These are phyloP conservation scores for Trametes punicea DNA, from an alignment of 768 basidiomycete species.

Conservation along the genomic window DNA sequence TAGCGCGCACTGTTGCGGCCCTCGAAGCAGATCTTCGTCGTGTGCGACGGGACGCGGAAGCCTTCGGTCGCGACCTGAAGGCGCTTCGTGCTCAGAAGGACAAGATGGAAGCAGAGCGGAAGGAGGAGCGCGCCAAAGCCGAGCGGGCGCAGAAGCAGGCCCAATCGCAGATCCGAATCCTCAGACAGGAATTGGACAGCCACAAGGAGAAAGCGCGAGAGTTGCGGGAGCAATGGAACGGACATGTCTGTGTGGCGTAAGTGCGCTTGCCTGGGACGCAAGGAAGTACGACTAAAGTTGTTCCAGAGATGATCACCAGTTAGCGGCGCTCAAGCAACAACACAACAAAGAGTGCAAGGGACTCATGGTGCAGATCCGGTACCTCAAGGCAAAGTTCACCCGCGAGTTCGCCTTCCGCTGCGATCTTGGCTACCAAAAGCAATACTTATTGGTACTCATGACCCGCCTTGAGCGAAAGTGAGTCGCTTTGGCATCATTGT, in stretches of 20 bases:
- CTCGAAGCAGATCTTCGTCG: slow-evolving; percentile 74
- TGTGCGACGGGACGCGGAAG: slow-evolving; percentile 72
- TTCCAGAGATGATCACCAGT: slow-evolving; percentile 49
- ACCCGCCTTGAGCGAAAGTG: slow-evolving; percentile 69
- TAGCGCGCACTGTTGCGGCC: slow-evolving; percentile 59
- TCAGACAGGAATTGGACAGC: slow-evolving; percentile 62
- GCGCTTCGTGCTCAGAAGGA: slow-evolving; percentile 65
- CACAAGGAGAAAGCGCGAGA: slow-evolving; percentile 48
- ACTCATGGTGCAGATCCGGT: slow-evolving; percentile 84
- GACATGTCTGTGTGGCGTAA: slow-evolving; percentile 60
- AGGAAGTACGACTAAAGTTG: not conserved
- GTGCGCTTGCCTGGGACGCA: slow-evolving; percentile 25
- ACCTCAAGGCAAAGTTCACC: slow-evolving; percentile 88
- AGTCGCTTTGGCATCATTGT: slow-evolving; percentile 11
- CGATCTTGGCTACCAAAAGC: slow-evolving; percentile 82
- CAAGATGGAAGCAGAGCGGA: slow-evolving; percentile 38
- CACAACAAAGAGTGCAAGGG: slow-evolving; percentile 90
- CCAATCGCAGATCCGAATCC: slow-evolving; percentile 58
- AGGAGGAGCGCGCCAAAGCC: slow-evolving; percentile 48
- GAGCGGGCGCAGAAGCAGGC: slow-evolving; percentile 67
- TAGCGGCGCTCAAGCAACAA: slow-evolving; percentile 54
- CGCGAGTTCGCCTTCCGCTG: slow-evolving; percentile 79
- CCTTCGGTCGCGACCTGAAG: slow-evolving; percentile 75
- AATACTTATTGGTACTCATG: slow-evolving; percentile 77
- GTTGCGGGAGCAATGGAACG: slow-evolving; percentile 45